Base-by-base conservation (phyloP, 495 filamentous ascomycete genomes). In the Aspergillus sparsus region DNA sequence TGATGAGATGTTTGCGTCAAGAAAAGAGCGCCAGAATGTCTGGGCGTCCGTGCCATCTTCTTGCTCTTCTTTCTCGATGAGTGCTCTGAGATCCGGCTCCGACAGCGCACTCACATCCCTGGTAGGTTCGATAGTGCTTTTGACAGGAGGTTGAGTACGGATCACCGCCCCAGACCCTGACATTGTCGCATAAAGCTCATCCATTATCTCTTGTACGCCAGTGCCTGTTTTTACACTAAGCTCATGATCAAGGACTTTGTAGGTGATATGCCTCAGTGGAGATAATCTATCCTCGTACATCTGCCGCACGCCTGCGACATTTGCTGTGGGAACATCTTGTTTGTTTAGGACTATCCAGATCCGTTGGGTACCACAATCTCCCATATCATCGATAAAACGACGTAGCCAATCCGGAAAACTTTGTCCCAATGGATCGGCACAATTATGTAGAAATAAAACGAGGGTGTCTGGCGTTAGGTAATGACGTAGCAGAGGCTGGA, bases 401-500 rank as follows among this genome's bases (percentile, higher is more conserved):
- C n/a, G 12, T 12, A 47, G 32, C 42, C 42, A 57, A 4, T 49
- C 54, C 1, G 41, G 42, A 44, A 49, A 3, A 15, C 31, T 37
- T 27, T 6, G 52, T 34, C 37, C 9, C 18, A 7, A 4, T 18
- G 21, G 15, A 31, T 39, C 31, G 41, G 44, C 44, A 7, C 54
- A 57, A 33, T 57, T 8, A 36, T 57, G 54, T 3, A 57, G 3
- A 49, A 47, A 57, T 15, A 57, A 32, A 16, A 57, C 54, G 2
- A 49, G 13, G 0, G 31, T 47, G 7, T 47, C 39, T 33, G 41
- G 41, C 6, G 42, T 35, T 8, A 57, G n/a, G 16, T 57, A 57
- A 16, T 47, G 31, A 7, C 54, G 54, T 7, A 57, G 6, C 7
- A 57, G 15, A 32, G 54, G 54, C 6, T 36, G 15, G 27, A 57